Conservation (phyloP, 805 yeast species). For the Hyphopichia homilentoma region DNA sequence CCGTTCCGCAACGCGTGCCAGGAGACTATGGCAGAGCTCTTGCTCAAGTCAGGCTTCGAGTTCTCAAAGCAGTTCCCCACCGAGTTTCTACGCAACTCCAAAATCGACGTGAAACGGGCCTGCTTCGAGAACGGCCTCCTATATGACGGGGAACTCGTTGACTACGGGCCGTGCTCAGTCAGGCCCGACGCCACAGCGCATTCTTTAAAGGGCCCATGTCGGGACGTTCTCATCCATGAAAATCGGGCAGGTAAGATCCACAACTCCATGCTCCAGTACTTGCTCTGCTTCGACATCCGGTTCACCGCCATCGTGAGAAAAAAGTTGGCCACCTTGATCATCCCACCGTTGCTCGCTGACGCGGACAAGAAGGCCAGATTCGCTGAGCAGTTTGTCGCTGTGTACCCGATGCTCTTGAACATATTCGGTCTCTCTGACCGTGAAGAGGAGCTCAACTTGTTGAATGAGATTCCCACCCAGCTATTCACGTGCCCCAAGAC, state of each 20-base stretch:
- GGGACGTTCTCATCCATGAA: too few relatives aligned
- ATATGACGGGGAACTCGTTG: conserved; percentile 22
- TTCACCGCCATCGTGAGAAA: conserved; percentile 51
- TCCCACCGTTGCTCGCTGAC: conserved; percentile 56
- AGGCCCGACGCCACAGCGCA: conserved; percentile 7
- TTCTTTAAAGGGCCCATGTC: too few relatives aligned
- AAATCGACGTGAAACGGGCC: conserved; percentile 12
- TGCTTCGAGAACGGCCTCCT: conserved; percentile 32
- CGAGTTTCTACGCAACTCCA: conserved; percentile 16
- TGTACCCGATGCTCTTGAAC: conserved; percentile 49
- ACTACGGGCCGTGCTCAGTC: conserved; percentile 16
- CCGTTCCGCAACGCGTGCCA: conserved; percentile 19
- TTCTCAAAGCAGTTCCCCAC: conserved; percentile 29
- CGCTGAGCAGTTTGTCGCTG: conserved; percentile 49
- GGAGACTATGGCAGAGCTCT: conserved; percentile 34
- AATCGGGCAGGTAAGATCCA: conserved; percentile 11
- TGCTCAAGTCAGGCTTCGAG: conserved; percentile 33
- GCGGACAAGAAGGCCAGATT: conserved; percentile 43
- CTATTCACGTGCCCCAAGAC: conserved; percentile 42
- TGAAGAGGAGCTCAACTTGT: conserved; percentile 41
- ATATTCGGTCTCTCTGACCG: conserved; percentile 48
- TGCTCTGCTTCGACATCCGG: conserved; percentile 58
- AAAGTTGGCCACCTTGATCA: conserved; percentile 42
- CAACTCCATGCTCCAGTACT: conserved; percentile 53
- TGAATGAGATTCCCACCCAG: conserved; percentile 34